These are phyloP conservation scores for Saccharomycopsis crataegensis DNA, from an alignment of 1,139 yeast species.

Conservation along the genomic window DNA sequence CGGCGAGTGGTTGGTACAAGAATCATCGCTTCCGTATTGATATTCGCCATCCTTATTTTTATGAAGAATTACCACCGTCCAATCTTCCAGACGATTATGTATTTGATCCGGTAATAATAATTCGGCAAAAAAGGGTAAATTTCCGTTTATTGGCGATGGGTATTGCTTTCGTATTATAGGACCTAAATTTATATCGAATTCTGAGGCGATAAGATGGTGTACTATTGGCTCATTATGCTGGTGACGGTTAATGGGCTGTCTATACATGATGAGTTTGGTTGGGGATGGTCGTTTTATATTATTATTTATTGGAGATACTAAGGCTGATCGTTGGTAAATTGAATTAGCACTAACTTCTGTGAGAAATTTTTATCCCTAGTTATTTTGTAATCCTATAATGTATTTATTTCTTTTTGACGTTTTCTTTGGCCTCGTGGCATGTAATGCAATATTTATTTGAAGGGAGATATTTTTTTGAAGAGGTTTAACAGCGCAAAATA, in stretches of 20 bases:
- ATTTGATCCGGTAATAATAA: constrained; percentile 62
- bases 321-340: too few species aligned
- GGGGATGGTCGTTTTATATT: too few species aligned
- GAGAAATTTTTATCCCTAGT: too few species aligned
- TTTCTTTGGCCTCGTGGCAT: too few species aligned
- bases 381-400: too few species aligned
- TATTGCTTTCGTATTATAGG: constrained; percentile 47
- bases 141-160: constrained; percentile 44
- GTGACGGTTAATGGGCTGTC: not conserved
- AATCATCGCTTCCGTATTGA: constrained; percentile 20
- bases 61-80: constrained; percentile 49
- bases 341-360: too few species aligned
- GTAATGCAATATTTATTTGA: too few species aligned
- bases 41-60: not conserved
- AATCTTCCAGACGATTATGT: constrained; percentile 54
- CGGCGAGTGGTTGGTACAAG: constrained; percentile 29
- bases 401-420: too few species aligned
- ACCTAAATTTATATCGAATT: constrained; percentile 59
- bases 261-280: too few species aligned
- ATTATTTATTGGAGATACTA: too few species aligned
- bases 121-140: constrained; percentile 45
- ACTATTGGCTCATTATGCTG: not conserved
- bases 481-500: too few species aligned
- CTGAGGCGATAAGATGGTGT: constrained; percentile 28
- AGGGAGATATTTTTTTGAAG: too few species aligned